Percentiles rank a stretch among this genome's conserved stretches.
phyloP scores from a whole-genome alignment of 2,329 filamentous ascomycete genomes.

The Ciborinia camelliae region DNA sequence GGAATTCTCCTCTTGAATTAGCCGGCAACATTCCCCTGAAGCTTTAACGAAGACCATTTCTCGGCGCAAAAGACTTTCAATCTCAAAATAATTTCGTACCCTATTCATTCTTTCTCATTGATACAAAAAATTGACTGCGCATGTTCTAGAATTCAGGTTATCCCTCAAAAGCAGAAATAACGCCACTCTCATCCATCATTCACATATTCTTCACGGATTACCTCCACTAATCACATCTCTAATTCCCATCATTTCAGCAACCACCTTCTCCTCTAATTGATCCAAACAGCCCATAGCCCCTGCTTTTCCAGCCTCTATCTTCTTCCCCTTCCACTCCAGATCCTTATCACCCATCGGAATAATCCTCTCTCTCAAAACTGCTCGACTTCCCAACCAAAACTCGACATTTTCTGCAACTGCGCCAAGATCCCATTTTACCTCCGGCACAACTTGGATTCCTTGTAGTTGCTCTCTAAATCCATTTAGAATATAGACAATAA shows the following conservation, averaged over 20 bases:
- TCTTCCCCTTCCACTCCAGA: conserved; percentile 53
- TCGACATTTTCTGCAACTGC: conserved; percentile 78
- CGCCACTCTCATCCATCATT: conserved; percentile 9
- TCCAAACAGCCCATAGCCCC: conserved; percentile 40
- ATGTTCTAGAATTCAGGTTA: conserved; percentile 5
- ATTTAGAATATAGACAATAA: conserved; percentile 70
- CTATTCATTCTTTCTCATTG: not conserved
- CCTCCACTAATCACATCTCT: conserved; percentile 33
- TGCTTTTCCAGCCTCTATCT: conserved; percentile 31
- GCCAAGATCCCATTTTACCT: conserved; percentile 70
- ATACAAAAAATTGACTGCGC: conserved; percentile 14
- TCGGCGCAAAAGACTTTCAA: not conserved
- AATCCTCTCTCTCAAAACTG: conserved; percentile 67
- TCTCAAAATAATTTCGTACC: not conserved
- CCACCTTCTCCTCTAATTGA: conserved; percentile 70
- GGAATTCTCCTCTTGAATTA: not conserved
- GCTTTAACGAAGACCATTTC: conserved; percentile 4
- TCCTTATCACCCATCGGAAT: conserved; percentile 72
- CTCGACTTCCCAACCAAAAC: conserved; percentile 69
- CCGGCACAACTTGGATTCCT: conserved; percentile 69
- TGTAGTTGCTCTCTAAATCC: conserved; percentile 55
- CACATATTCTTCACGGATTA: conserved; percentile 18
- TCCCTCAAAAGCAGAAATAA: conserved; percentile 3
- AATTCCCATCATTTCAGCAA: conserved; percentile 56
- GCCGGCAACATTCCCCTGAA: not conserved